Conservation (phyloP, 2,329 filamentous ascomycete species). For the Fusarium agapanthi region DNA sequence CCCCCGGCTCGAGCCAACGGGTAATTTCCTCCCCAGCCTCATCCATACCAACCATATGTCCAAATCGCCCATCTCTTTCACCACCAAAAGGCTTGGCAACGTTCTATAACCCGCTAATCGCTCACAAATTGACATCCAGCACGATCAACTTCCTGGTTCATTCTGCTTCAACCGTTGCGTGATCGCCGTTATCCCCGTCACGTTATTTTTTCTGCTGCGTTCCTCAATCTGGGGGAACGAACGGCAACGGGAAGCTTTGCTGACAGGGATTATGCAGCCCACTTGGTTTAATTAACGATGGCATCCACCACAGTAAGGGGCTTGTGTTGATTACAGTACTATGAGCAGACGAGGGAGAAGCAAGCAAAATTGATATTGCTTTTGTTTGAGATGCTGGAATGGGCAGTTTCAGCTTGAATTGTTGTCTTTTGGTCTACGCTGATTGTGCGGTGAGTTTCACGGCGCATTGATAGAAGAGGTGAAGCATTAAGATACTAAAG, state of each 20-base stretch:
- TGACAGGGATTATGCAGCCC: slow-evolving; percentile 15
- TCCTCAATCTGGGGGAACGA: slow-evolving; percentile 24
- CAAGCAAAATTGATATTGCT: neutral
- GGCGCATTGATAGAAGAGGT: neutral
- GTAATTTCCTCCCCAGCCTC: neutral
- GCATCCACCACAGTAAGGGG: slow-evolving; percentile 35
- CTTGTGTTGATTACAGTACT: neutral
- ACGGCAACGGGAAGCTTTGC: neutral
- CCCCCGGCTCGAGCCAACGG: too few relatives aligned
- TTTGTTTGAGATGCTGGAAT: slow-evolving; percentile 27
- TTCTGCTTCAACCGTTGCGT: slow-evolving; percentile 6
- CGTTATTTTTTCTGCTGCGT: neutral
- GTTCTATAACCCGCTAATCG: slow-evolving; percentile 14
- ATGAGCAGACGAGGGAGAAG: neutral
- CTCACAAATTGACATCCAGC: neutral
- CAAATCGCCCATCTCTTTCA: neutral
- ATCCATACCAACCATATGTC: slow-evolving; percentile 25
- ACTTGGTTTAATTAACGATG: slow-evolving; percentile 40
- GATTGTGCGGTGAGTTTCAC: neutral
- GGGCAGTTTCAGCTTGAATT: slow-evolving; percentile 25
- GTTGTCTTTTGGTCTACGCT: neutral
- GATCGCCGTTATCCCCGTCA: slow-evolving; percentile 20
- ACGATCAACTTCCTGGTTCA: slow-evolving; percentile 6
- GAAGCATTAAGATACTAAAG: neutral
- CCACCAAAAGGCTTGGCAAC: slow-evolving; percentile 10